phyloP scores from a whole-genome alignment of 1,284 basidiomycete species.

The Cutaneotrichosporon curvatum region DNA sequence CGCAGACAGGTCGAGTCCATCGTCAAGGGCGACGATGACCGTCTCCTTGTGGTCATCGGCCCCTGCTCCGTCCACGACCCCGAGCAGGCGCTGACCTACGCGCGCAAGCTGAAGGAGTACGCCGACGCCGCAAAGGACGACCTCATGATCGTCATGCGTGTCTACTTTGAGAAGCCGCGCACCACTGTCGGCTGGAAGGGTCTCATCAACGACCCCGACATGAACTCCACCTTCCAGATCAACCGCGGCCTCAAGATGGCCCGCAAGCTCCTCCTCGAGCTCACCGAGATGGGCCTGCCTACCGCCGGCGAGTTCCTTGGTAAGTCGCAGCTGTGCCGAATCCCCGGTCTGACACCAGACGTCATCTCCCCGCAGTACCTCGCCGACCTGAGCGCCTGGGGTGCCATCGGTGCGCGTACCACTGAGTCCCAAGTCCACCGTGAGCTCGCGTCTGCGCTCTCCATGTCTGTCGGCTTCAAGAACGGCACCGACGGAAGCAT shows the following conservation, averaged over 20 bases:
- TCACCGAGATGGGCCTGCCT: constrained; percentile 81
- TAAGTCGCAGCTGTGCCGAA: constrained; percentile 18
- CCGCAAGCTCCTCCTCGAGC: constrained; percentile 78
- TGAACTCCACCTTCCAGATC: constrained; percentile 89
- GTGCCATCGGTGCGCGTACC: constrained; percentile 93
- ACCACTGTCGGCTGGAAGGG: constrained; percentile 70
- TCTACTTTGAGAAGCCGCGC: constrained; percentile 93
- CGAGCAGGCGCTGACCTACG: constrained; percentile 76
- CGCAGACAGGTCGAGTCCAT: constrained; percentile 69
- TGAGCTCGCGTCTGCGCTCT: constrained; percentile 80
- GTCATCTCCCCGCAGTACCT: constrained; percentile 74
- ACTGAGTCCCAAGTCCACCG: constrained; percentile 91
- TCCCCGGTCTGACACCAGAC: constrained; percentile 44
- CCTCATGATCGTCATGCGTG: constrained; percentile 91
- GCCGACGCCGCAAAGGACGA: constrained; percentile 74
- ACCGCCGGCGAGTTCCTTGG: constrained; percentile 90
- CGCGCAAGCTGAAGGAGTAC: constrained; percentile 68
- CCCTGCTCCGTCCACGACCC: constrained; percentile 90
- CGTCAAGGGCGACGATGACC: constrained; percentile 76
- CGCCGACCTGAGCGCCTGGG: constrained; percentile 78
- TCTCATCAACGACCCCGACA: constrained; percentile 67
- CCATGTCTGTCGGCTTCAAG: constrained; percentile 78
- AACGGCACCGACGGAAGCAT: constrained; percentile 54
- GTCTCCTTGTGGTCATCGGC: constrained; percentile 78
- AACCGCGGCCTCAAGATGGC: constrained; percentile 89